These are phyloP conservation scores for Dillenia suffruticosa DNA, from an alignment of 164 flowering plant species.

Conservation along the genomic window DNA sequence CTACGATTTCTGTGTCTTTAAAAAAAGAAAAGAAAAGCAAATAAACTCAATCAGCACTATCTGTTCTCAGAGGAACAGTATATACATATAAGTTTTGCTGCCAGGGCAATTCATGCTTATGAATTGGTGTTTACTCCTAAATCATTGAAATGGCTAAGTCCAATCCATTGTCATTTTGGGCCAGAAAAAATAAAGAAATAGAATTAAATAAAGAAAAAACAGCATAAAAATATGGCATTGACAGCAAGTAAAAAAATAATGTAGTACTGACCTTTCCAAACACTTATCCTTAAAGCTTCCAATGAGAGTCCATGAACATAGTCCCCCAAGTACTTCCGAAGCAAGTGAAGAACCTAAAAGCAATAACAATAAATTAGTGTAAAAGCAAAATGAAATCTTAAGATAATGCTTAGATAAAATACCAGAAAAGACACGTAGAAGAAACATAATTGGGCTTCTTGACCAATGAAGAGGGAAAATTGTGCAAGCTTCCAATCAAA, in stretches of 20 bases:
- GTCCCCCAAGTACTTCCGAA: conserved; percentile 91
- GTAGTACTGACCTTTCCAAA: conserved; percentile 76
- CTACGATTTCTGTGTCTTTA: too few species aligned
- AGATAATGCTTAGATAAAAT: not conserved
- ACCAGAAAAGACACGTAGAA: not conserved
- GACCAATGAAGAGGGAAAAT: not conserved
- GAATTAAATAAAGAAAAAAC: not conserved
- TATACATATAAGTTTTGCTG: too few species aligned
- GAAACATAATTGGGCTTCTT: not conserved
- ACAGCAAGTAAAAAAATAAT: not conserved
- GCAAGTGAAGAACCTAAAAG: conserved; percentile 85
- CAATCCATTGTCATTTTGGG: too few species aligned
- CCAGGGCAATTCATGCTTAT: too few species aligned
- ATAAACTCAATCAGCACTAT: too few species aligned
- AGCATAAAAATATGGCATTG: not conserved
- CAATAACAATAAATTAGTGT: not conserved
- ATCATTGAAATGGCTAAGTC: too few species aligned
- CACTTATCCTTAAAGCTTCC: conserved; percentile 92
- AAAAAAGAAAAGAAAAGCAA: too few species aligned
- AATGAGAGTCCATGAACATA: conserved; percentile 93
- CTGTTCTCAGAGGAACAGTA: too few species aligned
- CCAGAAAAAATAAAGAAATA: not conserved
- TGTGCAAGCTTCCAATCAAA: not conserved
- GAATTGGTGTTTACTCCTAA: too few species aligned
- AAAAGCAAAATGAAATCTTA: not conserved